Evolutionary conservation across 1,284 basidiomycete species (phyloP).

Genomic region (Psilocybe mexicana): DNA sequence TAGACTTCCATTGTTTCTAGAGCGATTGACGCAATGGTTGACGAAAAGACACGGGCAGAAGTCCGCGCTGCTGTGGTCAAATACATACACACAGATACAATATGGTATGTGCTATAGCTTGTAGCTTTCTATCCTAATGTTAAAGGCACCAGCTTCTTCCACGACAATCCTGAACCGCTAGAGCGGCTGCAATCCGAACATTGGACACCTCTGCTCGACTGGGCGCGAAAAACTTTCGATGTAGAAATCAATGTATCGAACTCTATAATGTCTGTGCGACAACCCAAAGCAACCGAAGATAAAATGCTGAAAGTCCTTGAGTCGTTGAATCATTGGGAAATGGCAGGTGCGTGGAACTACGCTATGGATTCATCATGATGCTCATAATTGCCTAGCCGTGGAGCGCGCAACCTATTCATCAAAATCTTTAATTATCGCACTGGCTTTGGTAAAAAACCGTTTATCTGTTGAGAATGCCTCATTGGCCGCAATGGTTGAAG

Average conservation of each 20-base stretch:
- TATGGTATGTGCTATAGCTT: conserved; percentile 61
- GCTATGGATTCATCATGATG: not conserved
- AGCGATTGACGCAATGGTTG: conserved; percentile 81
- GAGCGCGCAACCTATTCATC: conserved; percentile 90
- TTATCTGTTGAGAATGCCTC: conserved; percentile 86
- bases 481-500: conserved; percentile 88
- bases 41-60: conserved; percentile 57
- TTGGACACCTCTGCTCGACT: conserved; percentile 88
- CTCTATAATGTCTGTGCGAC: conserved; percentile 68
- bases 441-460: conserved; percentile 80
- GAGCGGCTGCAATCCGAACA: conserved; percentile 82
- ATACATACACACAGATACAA: conserved; percentile 95
- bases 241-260: conserved; percentile 69
- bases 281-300: conserved; percentile 66
- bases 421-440: conserved; percentile 89
- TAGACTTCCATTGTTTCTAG: conserved; percentile 89
- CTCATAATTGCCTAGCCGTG: conserved; percentile 59
- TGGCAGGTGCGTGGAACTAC: conserved; percentile 68
- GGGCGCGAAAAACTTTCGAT: conserved; percentile 70
- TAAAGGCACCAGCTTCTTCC: conserved; percentile 68
- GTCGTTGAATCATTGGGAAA: conserved; percentile 77
- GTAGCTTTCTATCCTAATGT: not conserved
- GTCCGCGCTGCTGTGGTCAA: conserved; percentile 76
- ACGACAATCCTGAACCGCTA: conserved; percentile 74
- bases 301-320: conserved; percentile 61